These are phyloP conservation scores for Wickerhamiella parazyma DNA, from an alignment of 805 yeast genomes.

Conservation along the genomic window DNA sequence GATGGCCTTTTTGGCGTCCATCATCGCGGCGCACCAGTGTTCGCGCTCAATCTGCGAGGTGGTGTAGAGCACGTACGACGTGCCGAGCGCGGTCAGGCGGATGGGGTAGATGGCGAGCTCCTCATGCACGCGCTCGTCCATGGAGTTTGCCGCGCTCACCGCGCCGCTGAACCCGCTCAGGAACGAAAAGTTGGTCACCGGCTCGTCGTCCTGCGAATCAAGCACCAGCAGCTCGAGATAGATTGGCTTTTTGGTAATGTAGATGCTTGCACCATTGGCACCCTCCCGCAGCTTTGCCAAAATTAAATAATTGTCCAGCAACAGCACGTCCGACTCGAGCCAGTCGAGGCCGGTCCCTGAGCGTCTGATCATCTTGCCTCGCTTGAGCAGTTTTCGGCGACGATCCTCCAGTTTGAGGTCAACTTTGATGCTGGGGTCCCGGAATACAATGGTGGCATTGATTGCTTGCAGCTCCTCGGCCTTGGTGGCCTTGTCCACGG, in stretches of 20 bases:
- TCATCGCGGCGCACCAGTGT: constrained; percentile 43
- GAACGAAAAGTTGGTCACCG: constrained; percentile 19
- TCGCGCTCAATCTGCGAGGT: constrained; percentile 32
- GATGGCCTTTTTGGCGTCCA: constrained; percentile 32
- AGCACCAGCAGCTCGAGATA: constrained; percentile 45
- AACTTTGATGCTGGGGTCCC: constrained; percentile 31
- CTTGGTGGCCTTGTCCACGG: constrained; percentile 49
- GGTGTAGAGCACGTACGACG: constrained; percentile 24
- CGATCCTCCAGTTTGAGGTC: constrained; percentile 41
- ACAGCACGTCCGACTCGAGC: constrained; percentile 36
- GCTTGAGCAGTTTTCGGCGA: constrained; percentile 40
- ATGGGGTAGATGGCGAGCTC: constrained; percentile 23
- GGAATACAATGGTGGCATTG: constrained; percentile 42
- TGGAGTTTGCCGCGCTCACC: neutral
- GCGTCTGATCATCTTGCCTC: constrained; percentile 47
- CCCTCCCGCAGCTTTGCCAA: constrained; percentile 28
- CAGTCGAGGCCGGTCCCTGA: constrained; percentile 55
- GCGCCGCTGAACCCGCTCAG: constrained; percentile 6
- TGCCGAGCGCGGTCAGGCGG: constrained; percentile 26
- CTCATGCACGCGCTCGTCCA: constrained; percentile 12
- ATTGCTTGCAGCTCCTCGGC: constrained; percentile 41
- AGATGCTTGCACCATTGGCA: constrained; percentile 23
- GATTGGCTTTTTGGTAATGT: constrained; percentile 28
- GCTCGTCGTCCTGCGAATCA: constrained; percentile 32
- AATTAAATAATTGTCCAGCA: constrained; percentile 55